phyloP scores from a whole-genome alignment of 192 early-diverging fungal species.

The Coemansia sp. region DNA sequence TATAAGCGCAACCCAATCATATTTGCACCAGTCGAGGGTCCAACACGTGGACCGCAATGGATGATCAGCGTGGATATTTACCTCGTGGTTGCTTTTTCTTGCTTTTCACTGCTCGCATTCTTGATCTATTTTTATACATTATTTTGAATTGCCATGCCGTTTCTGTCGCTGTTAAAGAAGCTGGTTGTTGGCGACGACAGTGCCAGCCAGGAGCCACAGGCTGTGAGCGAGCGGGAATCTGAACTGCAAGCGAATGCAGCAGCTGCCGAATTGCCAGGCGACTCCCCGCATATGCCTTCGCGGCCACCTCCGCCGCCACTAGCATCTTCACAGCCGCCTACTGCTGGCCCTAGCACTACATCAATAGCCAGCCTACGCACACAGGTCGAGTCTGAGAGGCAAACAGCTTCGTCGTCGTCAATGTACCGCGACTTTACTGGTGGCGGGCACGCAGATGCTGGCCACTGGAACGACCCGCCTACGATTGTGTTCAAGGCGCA shows the following conservation, averaged over 20 bases:
- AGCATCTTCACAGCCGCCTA: neutral
- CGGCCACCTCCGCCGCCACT: conserved; percentile 9
- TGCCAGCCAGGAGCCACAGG: conserved; percentile 1
- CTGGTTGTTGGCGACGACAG: conserved; percentile 8
- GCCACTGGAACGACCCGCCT: conserved; percentile 59
- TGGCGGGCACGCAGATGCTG: conserved; percentile 39
- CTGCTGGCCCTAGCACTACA: conserved; percentile 8
- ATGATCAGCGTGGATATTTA: neutral
- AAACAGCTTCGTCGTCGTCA: conserved; percentile 20
- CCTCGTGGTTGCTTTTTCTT: neutral
- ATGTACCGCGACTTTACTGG: conserved; percentile 51
- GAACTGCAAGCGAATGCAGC: conserved; percentile 8
- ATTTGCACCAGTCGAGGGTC: neutral
- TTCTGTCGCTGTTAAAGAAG: conserved; percentile 24
- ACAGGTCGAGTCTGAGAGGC: conserved; percentile 24
- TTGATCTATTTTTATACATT: neutral
- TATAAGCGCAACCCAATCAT: neutral
- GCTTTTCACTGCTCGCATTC: neutral
- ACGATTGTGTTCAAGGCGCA: conserved; percentile 37
- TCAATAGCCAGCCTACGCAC: conserved; percentile 32
- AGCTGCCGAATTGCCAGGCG: neutral
- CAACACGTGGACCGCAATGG: neutral
- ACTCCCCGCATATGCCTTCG: neutral
- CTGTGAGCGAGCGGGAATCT: neutral
- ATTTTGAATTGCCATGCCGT: conserved; percentile 10